Evolutionary conservation across 495 filamentous ascomycete genomes (phyloP), one percentile per base, ranked within the genome.

Genomic region (Letharia lupina): DNA sequence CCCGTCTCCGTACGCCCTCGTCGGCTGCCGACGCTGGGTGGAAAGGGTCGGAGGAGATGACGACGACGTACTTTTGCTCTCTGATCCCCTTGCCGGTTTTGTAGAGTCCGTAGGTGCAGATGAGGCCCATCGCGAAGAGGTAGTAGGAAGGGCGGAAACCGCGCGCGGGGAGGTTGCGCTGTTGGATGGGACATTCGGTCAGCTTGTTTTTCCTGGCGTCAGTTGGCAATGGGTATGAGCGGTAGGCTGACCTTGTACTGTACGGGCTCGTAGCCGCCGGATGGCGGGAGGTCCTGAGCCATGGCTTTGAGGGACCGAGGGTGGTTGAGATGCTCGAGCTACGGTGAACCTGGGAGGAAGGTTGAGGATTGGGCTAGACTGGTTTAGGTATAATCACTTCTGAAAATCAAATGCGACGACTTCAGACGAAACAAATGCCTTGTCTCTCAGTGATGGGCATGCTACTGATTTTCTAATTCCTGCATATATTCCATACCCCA

Each of bases 71-170:
- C 92, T 93, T 91, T 70, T 88, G 85, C 78, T 98, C 93, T 69
- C 89, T 82, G 68, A 91, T 87, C 50, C 91, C 91, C 73, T 86
- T 78, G 60, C 86, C 86, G 67, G 89, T 75, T 74, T 87, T 90
- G 77, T 89, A 97, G 81, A 91, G 93, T 18, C 94, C 94, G 74
- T 89, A 98, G 62, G 83, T 82, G 88, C 94, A 92, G 71, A 96
- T 78, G 39, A 79, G 75, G 70, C 84, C 87, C 76, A 90, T 84
- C 56, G 81, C 90, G 70, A 87, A 68, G 72, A 98, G 83, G 75
- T 96, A 88, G 67, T 84, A 80, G 28, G 81, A 75, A 11, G 94
- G 93, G 61, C 88, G 86, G 86, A 97, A 96, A 67, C 95, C 93
- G 67, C 90, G 88, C 65, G 87, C 88, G 65, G 94, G 95, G 71